Conservation (phyloP, 73 alveolate genomes). For the Blepharisma stoltei region DNA sequence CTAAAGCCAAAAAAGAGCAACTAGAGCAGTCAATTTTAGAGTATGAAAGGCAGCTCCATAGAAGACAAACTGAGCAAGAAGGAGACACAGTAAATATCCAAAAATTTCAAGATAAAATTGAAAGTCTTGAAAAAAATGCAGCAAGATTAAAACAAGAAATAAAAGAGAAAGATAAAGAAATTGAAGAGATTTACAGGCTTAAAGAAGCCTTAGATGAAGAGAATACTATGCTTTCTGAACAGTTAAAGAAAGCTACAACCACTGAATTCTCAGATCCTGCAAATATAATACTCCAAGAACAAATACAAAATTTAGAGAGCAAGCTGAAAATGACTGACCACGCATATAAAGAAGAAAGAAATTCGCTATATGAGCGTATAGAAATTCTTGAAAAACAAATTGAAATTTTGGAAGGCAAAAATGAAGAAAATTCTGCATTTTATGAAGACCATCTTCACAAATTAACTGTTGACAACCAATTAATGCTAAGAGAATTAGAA, state of each 20-base stretch:
- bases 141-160: background rate
- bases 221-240: background rate
- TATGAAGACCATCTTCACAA: constrained; percentile 10
- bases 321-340: background rate
- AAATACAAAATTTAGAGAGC: background rate
- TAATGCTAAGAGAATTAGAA: constrained; percentile 1
- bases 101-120: background rate
- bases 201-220: constrained; percentile 19
- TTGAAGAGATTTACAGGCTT: background rate
- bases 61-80: background rate
- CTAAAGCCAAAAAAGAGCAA: constrained; percentile 9
- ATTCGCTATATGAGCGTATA: background rate
- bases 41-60: constrained; percentile 14
- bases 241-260: constrained; percentile 17
- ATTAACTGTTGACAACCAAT: background rate
- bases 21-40: constrained; percentile 16
- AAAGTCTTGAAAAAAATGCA: constrained; percentile 9
- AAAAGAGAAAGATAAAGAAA: constrained; percentile 7
- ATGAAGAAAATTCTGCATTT: background rate
- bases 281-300: constrained; percentile 17
- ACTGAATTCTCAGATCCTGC: constrained; percentile 30
- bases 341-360: background rate
- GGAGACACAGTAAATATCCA: background rate
- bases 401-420: constrained; percentile 1
- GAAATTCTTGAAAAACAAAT: constrained; percentile 1